Conservation (phyloP, 129 eudicot genomes). For the Logfia minima region DNA sequence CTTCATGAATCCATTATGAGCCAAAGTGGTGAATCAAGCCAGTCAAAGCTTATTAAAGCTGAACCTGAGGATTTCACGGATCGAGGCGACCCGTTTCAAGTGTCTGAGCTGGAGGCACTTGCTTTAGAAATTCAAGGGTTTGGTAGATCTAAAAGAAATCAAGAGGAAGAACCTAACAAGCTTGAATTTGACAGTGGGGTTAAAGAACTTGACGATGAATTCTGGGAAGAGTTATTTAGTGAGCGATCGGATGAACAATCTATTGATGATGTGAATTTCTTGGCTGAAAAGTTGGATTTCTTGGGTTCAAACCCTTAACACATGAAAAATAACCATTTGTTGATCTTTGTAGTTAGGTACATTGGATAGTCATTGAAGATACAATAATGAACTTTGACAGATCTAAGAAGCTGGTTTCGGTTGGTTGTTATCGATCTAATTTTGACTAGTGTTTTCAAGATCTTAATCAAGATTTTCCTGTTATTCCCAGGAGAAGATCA, state of each 20-base stretch:
- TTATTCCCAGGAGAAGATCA: slow-evolving; percentile 39
- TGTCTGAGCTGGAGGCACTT: slow-evolving; percentile 85
- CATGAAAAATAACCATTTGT: slow-evolving; percentile 35
- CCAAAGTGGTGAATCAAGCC: slow-evolving; percentile 37
- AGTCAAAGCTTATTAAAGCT: slow-evolving; percentile 39
- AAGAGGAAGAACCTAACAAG: slow-evolving; percentile 34
- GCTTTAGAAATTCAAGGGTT: slow-evolving; percentile 94
- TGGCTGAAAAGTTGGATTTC: slow-evolving; percentile 73
- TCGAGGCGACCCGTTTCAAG: slow-evolving; percentile 21
- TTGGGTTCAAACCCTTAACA: slow-evolving; percentile 55
- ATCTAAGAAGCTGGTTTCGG: slow-evolving; percentile 33
- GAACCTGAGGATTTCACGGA: slow-evolving; percentile 61
- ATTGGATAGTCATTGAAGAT: slow-evolving; percentile 34
- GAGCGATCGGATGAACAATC: slow-evolving; percentile 50
- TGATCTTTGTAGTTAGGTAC: slow-evolving; percentile 49
- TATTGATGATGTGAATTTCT: slow-evolving; percentile 47
- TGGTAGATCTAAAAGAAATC: slow-evolving; percentile 52
- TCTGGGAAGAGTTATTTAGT: slow-evolving; percentile 80
- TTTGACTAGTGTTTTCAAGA: background rate
- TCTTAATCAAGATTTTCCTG: slow-evolving; percentile 32
- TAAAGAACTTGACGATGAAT: slow-evolving; percentile 79
- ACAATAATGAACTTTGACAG: slow-evolving; percentile 25
- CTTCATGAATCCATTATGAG: slow-evolving; percentile 54
- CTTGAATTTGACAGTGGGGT: slow-evolving; percentile 40
- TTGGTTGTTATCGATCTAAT: slow-evolving; percentile 24